Evolutionary conservation across 1,284 basidiomycete genomes (phyloP).

Genomic region (Volvariella surrecta): DNA sequence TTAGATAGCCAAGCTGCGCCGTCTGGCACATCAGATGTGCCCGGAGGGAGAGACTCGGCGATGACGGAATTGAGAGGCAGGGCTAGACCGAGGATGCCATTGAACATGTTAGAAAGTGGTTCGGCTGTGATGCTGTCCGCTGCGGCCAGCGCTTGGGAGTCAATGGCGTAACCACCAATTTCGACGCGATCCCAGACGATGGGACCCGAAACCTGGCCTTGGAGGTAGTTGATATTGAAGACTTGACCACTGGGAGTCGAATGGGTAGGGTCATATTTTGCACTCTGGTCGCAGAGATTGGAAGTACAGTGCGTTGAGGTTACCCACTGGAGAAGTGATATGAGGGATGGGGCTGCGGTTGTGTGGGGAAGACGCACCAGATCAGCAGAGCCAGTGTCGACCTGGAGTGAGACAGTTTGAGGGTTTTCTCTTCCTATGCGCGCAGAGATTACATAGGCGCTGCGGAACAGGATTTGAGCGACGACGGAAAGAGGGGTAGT

Average conservation of each 20-base stretch:
- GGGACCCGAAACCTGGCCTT: conserved; percentile 47
- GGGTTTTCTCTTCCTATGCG: conserved; percentile 31
- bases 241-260: conserved; percentile 28
- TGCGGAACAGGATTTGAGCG: conserved; percentile 18
- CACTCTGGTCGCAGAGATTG: conserved; percentile 30
- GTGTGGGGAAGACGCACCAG: conserved; percentile 34
- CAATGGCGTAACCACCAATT: conserved; percentile 49
- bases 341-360: neutral
- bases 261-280: conserved; percentile 40
- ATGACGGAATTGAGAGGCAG: conserved; percentile 61
- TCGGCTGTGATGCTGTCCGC: conserved; percentile 43
- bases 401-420: conserved; percentile 50
- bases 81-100: conserved; percentile 66
- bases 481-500: neutral
- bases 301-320: conserved; percentile 48
- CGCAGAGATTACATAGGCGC: conserved; percentile 54
- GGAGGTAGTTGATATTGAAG: conserved; percentile 49
- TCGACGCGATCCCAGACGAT: conserved; percentile 58
- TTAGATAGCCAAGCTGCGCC: conserved; percentile 59
- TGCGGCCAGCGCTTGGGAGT: conserved; percentile 61
- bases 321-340: conserved; percentile 42
- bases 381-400: conserved; percentile 73
- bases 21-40: conserved; percentile 38
- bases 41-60: conserved; percentile 35
- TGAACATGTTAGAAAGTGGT: conserved; percentile 42